phyloP scores from a whole-genome alignment of 139 green algal species.

The Chlorella sp. region DNA sequence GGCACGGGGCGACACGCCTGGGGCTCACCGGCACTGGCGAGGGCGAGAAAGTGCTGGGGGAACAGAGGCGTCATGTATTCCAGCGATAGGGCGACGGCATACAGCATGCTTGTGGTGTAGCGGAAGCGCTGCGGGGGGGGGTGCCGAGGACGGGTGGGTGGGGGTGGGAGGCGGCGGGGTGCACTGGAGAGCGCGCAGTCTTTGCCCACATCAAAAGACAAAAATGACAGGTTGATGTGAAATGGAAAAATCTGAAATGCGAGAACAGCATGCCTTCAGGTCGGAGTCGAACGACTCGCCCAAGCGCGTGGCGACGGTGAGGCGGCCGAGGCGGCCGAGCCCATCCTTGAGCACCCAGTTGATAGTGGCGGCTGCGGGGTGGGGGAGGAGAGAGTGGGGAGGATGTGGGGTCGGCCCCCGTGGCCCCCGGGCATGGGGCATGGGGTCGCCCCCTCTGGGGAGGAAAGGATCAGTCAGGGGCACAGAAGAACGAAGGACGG shows the following conservation, averaged over 20 bases:
- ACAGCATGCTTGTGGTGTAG: conserved; percentile 84
- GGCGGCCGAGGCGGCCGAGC: conserved; percentile 71
- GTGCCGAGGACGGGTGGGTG: neutral
- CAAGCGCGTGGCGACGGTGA: conserved; percentile 79
- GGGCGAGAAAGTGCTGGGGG: no score
- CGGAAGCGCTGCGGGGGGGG: conserved; percentile 67
- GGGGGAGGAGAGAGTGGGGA: no score
- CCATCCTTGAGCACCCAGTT: conserved; percentile 88
- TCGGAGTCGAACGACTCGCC: conserved; percentile 84
- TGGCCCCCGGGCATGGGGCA: no score
- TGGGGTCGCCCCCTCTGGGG: no score
- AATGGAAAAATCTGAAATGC: neutral
- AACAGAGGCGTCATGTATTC: conserved; percentile 91
- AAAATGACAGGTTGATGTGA: neutral
- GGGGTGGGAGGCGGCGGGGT: no score
- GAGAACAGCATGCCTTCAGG: conserved; percentile 69
- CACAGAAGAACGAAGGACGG: no score
- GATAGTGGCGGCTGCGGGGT: conserved; percentile 69
- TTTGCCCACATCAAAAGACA: neutral
- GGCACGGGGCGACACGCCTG: no score
- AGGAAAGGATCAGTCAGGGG: no score
- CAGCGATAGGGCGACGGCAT: conserved; percentile 62
- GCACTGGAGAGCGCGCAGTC: no score
- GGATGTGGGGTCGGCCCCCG: no score
- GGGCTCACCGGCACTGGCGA: no score